Base-by-base conservation (phyloP, 306 rosid species). In the Urtica urens region DNA sequence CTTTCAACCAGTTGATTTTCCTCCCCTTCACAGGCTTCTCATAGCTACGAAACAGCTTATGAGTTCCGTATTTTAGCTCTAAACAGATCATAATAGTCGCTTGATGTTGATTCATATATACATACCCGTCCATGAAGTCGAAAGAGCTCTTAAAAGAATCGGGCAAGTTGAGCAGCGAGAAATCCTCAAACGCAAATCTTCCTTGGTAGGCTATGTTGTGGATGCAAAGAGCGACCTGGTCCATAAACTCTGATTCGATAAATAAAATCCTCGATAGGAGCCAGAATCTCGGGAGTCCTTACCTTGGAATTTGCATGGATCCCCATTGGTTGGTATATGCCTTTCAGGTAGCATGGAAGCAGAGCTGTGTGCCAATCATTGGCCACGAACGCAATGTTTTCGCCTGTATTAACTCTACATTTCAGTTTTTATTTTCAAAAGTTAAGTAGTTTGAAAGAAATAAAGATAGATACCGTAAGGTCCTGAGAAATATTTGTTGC, bases 141-240 rank as follows among this genome's bases (percentile, higher is more conserved):
- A 73, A 68, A 52, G 79, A 73, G 46, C 75, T 46, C 59, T 34
- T 68, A 57, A 73, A 55, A 21, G 27, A 42, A 25, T 55, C 62
- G 3, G 79, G 72, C 58, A 73, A 51, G 51, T 59, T 45, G 63
- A 73, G 69, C 29, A 50, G 42, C 22, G 67, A 20, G 42, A 64
- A 73, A 55, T 73, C 79, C 4, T 60, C 23, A 33, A 46, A 46
- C 23, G 51, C 26, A 64, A 73, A 73, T 73, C 79, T 46, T 22
- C 79, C 79, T 57, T 73, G 79, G 53, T 73, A 73, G 37, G 79
- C 75, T 59, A 73, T 73, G 49, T 73, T 73, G 66, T 73, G 79
- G 57, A 73, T 73, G 50, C 79, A 73, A 34, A 73, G 68, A 16
- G 53, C 72, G 29, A 73, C 79, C 79, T 73, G 62, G n/a, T 24